These are phyloP conservation scores for Abrus precatorius DNA, from an alignment of 306 rosid species.

Conservation along the genomic window DNA sequence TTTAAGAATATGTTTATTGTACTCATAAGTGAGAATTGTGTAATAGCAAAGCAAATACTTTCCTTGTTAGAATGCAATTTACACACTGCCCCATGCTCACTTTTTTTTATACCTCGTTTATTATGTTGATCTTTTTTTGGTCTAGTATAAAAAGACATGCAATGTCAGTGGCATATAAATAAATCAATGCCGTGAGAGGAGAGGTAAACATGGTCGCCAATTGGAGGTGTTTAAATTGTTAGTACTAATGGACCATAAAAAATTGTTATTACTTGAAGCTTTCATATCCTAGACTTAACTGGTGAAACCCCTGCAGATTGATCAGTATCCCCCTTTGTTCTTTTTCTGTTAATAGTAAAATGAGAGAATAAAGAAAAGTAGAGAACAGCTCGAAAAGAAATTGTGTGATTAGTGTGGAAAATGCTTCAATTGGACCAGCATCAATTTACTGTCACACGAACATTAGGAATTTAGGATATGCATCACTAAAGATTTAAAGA, in stretches of 20 bases:
- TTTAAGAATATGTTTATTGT: slow-evolving; percentile 33
- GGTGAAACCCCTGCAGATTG: slow-evolving; percentile 19
- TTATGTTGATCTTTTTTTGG: neutral
- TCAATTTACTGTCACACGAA: slow-evolving; percentile 1
- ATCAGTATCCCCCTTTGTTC: neutral
- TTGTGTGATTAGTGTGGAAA: slow-evolving; percentile 4
- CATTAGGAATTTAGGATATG: slow-evolving; percentile 4
- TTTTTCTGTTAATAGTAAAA: neutral
- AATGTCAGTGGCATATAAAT: neutral
- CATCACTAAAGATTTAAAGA: slow-evolving; percentile 1
- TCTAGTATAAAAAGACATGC: neutral
- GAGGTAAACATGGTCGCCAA: neutral
- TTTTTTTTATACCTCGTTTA: neutral
- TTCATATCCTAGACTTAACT: neutral
- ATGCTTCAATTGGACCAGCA: slow-evolving; percentile 9
- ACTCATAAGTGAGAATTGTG: slow-evolving; percentile 5
- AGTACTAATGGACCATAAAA: no score
- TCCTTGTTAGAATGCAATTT: slow-evolving; percentile 8
- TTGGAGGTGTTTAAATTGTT: neutral
- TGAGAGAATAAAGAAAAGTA: neutral
- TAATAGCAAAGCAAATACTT: slow-evolving; percentile 25
- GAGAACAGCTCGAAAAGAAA: neutral
- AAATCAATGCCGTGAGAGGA: neutral
- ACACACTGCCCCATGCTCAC: neutral
- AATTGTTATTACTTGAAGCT: slow-evolving; percentile 9